Percentiles rank a stretch among this genome's conserved stretches.
phyloP scores from a whole-genome alignment of 345 rosid genomes.

The Brassica incana region DNA sequence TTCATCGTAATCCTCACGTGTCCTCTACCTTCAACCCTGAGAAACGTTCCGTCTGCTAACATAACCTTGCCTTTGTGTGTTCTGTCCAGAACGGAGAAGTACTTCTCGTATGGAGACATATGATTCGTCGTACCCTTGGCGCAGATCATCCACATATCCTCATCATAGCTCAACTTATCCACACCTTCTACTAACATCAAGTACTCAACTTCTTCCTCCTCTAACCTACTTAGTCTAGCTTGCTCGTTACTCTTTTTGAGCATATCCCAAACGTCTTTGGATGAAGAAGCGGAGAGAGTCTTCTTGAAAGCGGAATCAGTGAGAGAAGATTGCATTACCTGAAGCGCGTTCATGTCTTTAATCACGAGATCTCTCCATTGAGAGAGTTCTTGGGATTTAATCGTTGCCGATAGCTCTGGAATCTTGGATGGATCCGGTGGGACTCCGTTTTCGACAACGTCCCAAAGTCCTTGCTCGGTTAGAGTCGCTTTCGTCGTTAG shows the following conservation, averaged over 20 bases:
- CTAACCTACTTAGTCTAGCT: background rate
- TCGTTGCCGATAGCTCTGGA: background rate
- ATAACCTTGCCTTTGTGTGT: background rate
- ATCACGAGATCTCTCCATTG: background rate
- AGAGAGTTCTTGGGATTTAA: background rate
- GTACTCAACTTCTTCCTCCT: background rate
- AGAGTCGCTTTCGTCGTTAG: background rate
- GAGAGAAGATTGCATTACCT: background rate
- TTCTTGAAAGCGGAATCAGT: background rate
- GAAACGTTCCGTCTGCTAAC: background rate
- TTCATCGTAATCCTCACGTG: background rate
- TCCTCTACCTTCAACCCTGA: background rate
- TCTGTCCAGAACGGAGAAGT: background rate
- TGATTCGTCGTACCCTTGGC: background rate
- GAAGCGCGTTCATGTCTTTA: background rate
- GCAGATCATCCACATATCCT: background rate
- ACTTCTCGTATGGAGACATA: background rate
- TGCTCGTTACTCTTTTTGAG: background rate
- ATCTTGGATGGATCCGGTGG: slow-evolving; percentile 23
- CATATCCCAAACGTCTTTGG: background rate
- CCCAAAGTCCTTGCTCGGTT: slow-evolving; percentile 8
- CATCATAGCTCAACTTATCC: background rate
- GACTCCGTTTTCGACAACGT: slow-evolving; percentile 23
- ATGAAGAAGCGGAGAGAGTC: background rate
- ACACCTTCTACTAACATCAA: background rate